phyloP scores from a whole-genome alignment of 2,329 filamentous ascomycete genomes.

The Fusarium nurragi region DNA sequence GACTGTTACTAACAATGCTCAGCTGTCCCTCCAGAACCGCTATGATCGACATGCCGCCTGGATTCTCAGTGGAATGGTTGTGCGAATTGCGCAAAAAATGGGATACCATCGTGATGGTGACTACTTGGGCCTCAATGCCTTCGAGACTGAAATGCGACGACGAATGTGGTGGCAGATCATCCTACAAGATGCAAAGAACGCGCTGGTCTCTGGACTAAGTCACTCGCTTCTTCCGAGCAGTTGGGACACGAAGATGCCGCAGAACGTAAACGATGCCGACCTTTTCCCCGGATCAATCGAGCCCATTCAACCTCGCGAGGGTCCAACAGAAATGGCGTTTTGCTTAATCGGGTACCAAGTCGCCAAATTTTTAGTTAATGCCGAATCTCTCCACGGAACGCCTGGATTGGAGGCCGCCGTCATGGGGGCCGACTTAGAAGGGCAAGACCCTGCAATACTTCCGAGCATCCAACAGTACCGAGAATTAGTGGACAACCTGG shows the following conservation, averaged over 20 bases:
- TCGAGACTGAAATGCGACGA: conserved; percentile 74
- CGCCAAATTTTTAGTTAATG: conserved; percentile 58
- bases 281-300: conserved; percentile 63
- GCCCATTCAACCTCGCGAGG: conserved; percentile 61
- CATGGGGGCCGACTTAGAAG: conserved; percentile 54
- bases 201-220: conserved; percentile 66
- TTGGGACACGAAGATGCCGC: conserved; percentile 66
- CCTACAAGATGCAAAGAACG: conserved; percentile 66
- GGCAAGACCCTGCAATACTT: conserved; percentile 38
- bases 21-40: conserved; percentile 66
- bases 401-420: conserved; percentile 61
- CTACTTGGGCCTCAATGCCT: conserved; percentile 64
- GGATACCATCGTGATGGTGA: conserved; percentile 72
- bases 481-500: conserved; percentile 54
- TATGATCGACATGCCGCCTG: conserved; percentile 69
- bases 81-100: conserved; percentile 74
- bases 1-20: conserved; percentile 15
- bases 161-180: conserved; percentile 74
- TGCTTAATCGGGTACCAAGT: conserved; percentile 62
- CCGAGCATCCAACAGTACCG: conserved; percentile 55
- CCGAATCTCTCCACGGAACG: conserved; percentile 53
- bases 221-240: conserved; percentile 61
- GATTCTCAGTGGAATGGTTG: conserved; percentile 68
- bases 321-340: conserved; percentile 70
- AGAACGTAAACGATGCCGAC: conserved; percentile 68